A percentile compares a stretch with the other conserved stretches of the same genome.
Conservation (phyloP, 306 rosid species). For the Prinsepia uniflora region DNA sequence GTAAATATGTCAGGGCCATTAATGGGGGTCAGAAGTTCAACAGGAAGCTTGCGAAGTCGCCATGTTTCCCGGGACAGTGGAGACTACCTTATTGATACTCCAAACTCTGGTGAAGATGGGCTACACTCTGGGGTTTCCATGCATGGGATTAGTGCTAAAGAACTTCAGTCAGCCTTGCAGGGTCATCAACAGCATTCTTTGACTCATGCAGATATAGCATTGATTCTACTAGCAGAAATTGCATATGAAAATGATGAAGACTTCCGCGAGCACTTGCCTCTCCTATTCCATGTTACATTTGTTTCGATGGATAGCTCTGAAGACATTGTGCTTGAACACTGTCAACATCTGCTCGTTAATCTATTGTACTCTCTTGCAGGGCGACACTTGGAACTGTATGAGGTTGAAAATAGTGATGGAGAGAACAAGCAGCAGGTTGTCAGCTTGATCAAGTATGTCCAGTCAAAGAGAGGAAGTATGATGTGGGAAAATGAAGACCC, state of each 20-base stretch:
- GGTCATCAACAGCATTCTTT: constrained; percentile 99
- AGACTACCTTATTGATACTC: constrained; percentile 94
- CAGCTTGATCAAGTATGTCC: constrained; percentile 95
- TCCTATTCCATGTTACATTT: constrained; percentile 93
- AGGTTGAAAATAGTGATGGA: constrained; percentile 93
- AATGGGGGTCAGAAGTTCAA: constrained; percentile 97
- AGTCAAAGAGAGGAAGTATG: constrained; percentile 99
- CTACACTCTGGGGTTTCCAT: constrained; percentile 53
- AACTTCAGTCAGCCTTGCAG: constrained; percentile 96
- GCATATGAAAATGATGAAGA: constrained; percentile 99
- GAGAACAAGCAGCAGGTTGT: constrained; percentile 99
- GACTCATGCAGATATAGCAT: constrained; percentile 95
- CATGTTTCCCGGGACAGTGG: constrained; percentile 99
- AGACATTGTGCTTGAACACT: constrained; percentile 96
- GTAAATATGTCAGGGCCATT: constrained; percentile 99
- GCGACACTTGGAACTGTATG: constrained; percentile 95
- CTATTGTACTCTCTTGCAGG: constrained; percentile 95
- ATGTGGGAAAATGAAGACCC: constrained; percentile 99
- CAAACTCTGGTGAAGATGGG: constrained; percentile 97
- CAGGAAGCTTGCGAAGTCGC: constrained; percentile 93
- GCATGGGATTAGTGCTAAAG: constrained; percentile 87
- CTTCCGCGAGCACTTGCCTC: constrained; percentile 95
- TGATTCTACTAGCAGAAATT: constrained; percentile 95
- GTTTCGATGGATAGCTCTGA: constrained; percentile 99
- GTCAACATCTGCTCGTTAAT: constrained; percentile 98